phyloP scores from a whole-genome alignment of 1,284 basidiomycete genomes.

The Trametes versicolor region DNA sequence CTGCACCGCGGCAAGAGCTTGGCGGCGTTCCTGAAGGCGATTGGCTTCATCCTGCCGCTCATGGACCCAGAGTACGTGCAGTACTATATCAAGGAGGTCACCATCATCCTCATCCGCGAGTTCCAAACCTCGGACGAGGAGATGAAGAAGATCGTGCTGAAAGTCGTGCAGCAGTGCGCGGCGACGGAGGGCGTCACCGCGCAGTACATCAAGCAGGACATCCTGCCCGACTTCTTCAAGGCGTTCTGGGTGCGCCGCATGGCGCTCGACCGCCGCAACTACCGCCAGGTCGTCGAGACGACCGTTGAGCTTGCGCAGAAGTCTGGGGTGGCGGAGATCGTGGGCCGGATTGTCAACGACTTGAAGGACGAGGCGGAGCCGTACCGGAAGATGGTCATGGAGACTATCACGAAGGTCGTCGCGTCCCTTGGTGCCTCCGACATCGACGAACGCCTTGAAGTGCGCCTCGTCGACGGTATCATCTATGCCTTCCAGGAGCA shows the following conservation, averaged over 20 bases:
- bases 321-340: slow-evolving; percentile 95
- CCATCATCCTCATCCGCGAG: slow-evolving; percentile 97
- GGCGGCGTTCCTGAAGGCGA: slow-evolving; percentile 98
- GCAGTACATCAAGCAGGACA: slow-evolving; percentile 95
- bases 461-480: slow-evolving; percentile 96
- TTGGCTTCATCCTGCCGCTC: slow-evolving; percentile 99
- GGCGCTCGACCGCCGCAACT: slow-evolving; percentile 97
- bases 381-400: slow-evolving; percentile 99
- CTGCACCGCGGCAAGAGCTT: slow-evolving; percentile 98
- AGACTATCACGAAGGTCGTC: slow-evolving; percentile 98
- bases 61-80: slow-evolving; percentile 99
- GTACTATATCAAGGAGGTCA: slow-evolving; percentile 98
- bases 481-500: slow-evolving; percentile 99
- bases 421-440: slow-evolving; percentile 94
- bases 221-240: slow-evolving; percentile 99
- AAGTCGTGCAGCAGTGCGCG: slow-evolving; percentile 99
- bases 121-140: slow-evolving; percentile 99
- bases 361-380: slow-evolving; percentile 97
- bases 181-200: slow-evolving; percentile 97
- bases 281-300: slow-evolving; percentile 97
- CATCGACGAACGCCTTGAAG: slow-evolving; percentile 95
- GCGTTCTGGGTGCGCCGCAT: slow-evolving; percentile 98
- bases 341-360: slow-evolving; percentile 95
- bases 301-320: slow-evolving; percentile 98
- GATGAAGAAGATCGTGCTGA: slow-evolving; percentile 99